A percentile compares a stretch with the other conserved stretches of the same genome.
Conservation (phyloP, 345 rosid genomes). For the Eucalyptus rudis region DNA sequence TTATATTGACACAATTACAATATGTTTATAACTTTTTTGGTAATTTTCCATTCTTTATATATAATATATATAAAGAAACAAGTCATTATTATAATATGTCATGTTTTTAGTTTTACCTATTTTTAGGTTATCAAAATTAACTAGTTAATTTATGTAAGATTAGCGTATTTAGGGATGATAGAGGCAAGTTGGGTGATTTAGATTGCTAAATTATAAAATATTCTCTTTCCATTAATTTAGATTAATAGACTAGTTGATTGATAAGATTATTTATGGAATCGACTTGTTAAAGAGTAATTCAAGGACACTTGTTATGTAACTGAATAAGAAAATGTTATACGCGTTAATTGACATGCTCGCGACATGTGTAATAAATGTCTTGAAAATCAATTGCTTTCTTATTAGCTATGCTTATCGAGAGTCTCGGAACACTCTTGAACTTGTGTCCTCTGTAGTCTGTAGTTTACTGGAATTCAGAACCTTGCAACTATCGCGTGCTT, state of each 20-base stretch:
- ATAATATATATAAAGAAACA: no score
- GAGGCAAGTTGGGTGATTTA: background rate
- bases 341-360: background rate
- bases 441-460: no score
- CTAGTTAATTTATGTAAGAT: background rate
- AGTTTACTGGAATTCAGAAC: no score
- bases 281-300: background rate
- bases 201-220: background rate
- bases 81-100: background rate
- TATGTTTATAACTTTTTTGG: no score
- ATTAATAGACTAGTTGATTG: background rate
- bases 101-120: background rate
- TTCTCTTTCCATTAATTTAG: background rate
- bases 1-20: no score
- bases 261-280: background rate
- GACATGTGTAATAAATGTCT: background rate
- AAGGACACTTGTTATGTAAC: background rate
- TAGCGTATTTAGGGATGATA: background rate
- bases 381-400: background rate
- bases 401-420: background rate
- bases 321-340: background rate
- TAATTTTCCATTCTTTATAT: no score
- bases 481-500: background rate
- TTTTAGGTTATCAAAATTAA: background rate
- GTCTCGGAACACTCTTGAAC: background rate